Percentiles rank a stretch among this genome's conserved stretches.
Evolutionary conservation across 768 basidiomycete genomes (phyloP).

Genomic region (Naematelia aurantialba): DNA sequence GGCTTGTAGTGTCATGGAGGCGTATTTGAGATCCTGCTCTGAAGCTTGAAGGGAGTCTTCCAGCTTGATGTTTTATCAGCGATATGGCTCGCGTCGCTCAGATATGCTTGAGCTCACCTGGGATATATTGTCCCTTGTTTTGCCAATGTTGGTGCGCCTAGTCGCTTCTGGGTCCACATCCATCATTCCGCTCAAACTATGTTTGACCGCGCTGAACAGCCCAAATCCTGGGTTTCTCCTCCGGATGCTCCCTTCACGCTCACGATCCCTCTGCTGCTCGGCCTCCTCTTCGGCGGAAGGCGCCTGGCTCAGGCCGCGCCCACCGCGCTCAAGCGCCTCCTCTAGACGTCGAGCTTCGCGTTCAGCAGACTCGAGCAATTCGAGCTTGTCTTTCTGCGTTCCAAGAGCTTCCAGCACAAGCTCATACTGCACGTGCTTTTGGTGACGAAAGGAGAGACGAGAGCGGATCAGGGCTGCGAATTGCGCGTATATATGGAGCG

Average conservation of each 20-base stretch:
- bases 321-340: slow-evolving; percentile 67
- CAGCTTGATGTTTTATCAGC: too few species aligned
- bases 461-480: slow-evolving; percentile 94
- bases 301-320: slow-evolving; percentile 34
- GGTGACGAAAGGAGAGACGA: slow-evolving; percentile 87
- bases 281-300: slow-evolving; percentile 11
- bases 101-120: too few species aligned
- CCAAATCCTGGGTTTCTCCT: slow-evolving; percentile 58
- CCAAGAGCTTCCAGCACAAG: slow-evolving; percentile 90
- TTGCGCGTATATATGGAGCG: slow-evolving; percentile 90
- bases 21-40: slow-evolving; percentile 91
- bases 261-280: slow-evolving; percentile 18
- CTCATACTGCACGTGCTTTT: slow-evolving; percentile 96
- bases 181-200: slow-evolving; percentile 97
- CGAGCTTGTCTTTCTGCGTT: slow-evolving; percentile 73
- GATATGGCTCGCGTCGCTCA: neutral
- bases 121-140: slow-evolving; percentile 90
- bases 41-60: slow-evolving; percentile 91
- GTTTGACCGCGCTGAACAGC: slow-evolving; percentile 81
- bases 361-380: slow-evolving; percentile 88
- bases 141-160: slow-evolving; percentile 83
- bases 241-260: slow-evolving; percentile 19
- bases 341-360: slow-evolving; percentile 82
- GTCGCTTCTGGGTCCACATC: slow-evolving; percentile 97
- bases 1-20: slow-evolving; percentile 91